These are phyloP conservation scores for Yamadazyma dendronema DNA, from an alignment of 1,139 yeast species.

Conservation along the genomic window DNA sequence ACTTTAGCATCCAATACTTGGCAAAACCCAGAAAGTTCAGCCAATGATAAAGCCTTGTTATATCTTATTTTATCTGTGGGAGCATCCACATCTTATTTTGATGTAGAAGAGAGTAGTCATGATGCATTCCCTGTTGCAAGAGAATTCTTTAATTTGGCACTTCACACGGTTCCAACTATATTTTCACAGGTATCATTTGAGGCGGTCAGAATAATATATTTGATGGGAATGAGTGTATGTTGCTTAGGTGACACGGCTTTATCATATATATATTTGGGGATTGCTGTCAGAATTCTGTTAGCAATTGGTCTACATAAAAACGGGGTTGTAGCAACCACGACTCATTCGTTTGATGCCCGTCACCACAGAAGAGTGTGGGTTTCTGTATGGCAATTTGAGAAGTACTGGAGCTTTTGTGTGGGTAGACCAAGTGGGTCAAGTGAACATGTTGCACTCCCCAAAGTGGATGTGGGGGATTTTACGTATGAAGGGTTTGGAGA, in stretches of 20 bases:
- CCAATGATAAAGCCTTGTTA: conserved; percentile 13
- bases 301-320: conserved; percentile 15
- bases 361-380: conserved; percentile 13
- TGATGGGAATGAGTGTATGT: conserved; percentile 12
- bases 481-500: conserved; percentile 10
- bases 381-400: conserved; percentile 13
- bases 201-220: conserved; percentile 11
- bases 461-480: conserved; percentile 8
- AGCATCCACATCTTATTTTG: conserved; percentile 14
- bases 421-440: conserved; percentile 8
- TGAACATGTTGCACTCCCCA: conserved; percentile 8
- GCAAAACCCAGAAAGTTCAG: conserved; percentile 10
- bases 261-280: conserved; percentile 12
- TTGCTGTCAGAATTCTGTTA: conserved; percentile 12
- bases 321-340: conserved; percentile 4
- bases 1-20: conserved; percentile 10
- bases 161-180: conserved; percentile 12
- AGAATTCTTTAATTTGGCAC: conserved; percentile 11
- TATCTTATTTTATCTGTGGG: conserved; percentile 12
- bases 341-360: conserved; percentile 8
- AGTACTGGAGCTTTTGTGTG: conserved; percentile 16
- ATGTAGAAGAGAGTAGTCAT: conserved; percentile 10
- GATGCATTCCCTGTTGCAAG: conserved; percentile 13
- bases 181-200: conserved; percentile 13
- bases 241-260: conserved; percentile 13